phyloP scores from a whole-genome alignment of 352 stramenopile species.

The Pythium monospermum region DNA sequence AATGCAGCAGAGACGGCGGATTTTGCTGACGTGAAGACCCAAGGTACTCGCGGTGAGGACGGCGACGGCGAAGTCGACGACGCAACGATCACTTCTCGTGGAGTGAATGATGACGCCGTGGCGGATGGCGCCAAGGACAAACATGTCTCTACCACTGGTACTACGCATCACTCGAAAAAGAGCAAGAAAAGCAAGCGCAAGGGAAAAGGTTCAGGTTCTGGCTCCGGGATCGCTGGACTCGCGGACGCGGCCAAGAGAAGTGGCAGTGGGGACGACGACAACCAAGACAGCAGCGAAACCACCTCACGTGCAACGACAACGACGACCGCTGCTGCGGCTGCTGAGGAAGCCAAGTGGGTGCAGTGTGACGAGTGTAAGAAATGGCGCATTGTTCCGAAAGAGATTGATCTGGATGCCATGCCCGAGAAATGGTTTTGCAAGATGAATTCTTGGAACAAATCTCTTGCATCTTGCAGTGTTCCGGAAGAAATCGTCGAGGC shows the following conservation, averaged over 20 bases:
- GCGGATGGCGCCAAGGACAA: too few relatives aligned
- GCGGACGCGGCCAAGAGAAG: constrained; percentile 14
- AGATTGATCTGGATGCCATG: constrained; percentile 87
- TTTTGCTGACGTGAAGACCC: too few relatives aligned
- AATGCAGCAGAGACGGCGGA: too few relatives aligned
- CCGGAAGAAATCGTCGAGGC: constrained; percentile 83
- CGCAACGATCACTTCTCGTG: too few relatives aligned
- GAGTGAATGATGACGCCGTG: too few relatives aligned
- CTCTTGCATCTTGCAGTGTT: constrained; percentile 82
- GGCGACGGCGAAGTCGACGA: constrained; percentile 8
- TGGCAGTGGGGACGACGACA: constrained; percentile 19
- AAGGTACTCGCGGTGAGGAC: neutral
- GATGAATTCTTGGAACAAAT: constrained; percentile 92
- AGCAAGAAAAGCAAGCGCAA: constrained; percentile 27
- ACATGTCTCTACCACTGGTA: too few relatives aligned
- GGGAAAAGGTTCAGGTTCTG: constrained; percentile 9
- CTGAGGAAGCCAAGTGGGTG: constrained; percentile 89
- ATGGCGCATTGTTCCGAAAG: constrained; percentile 91
- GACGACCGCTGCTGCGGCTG: too few relatives aligned
- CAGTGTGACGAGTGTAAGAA: constrained; percentile 95
- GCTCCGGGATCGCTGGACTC: too few relatives aligned
- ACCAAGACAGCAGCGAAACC: constrained; percentile 21
- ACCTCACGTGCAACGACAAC: too few relatives aligned
- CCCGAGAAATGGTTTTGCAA: constrained; percentile 95
- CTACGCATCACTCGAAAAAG: constrained; percentile 21